Evolutionary conservation across 2,329 filamentous ascomycete species (phyloP).

Genomic region (Verticillium albo-atrum): DNA sequence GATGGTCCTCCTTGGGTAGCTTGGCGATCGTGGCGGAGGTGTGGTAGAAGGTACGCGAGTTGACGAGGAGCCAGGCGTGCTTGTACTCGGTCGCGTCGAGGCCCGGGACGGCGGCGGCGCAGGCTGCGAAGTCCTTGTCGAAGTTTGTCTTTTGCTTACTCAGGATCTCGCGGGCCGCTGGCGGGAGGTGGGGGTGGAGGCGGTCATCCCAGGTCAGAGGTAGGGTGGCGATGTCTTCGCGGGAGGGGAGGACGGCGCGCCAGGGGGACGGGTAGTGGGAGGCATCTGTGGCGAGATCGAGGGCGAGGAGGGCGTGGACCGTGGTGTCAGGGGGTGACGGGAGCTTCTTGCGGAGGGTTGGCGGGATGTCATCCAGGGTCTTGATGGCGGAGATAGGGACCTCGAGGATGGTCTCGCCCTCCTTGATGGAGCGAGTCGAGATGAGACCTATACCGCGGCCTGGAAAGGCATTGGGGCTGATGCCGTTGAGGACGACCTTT

Average conservation of each 20-base stretch:
- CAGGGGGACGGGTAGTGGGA: constrained; percentile 48
- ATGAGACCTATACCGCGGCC: constrained; percentile 76
- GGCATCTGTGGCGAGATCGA: constrained; percentile 55
- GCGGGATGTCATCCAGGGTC: constrained; percentile 56
- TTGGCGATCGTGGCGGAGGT: constrained; percentile 38
- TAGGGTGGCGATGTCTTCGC: constrained; percentile 49
- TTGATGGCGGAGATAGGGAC: constrained; percentile 63
- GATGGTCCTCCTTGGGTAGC: constrained; percentile 48
- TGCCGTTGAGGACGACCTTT: constrained; percentile 63
- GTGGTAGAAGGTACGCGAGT: constrained; percentile 61
- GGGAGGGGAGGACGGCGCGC: constrained; percentile 63
- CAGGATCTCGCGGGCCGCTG: constrained; percentile 39
- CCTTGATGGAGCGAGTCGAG: constrained; percentile 59
- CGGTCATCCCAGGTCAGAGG: constrained; percentile 44
- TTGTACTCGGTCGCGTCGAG: constrained; percentile 37
- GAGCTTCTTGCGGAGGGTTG: constrained; percentile 45
- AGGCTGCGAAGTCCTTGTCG: constrained; percentile 31
- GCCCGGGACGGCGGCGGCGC: constrained; percentile 22
- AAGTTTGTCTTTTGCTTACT: constrained; percentile 45
- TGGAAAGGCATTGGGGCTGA: constrained; percentile 62
- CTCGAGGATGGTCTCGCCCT: constrained; percentile 53
- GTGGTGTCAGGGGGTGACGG: constrained; percentile 42
- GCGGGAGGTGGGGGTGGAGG: constrained; percentile 43
- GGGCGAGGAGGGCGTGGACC: constrained; percentile 70
- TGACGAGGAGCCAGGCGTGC: constrained; percentile 57